A percentile compares a stretch with the other conserved stretches of the same genome.
phyloP scores from a whole-genome alignment of 768 basidiomycete genomes.

The Hypholoma sublateritium region DNA sequence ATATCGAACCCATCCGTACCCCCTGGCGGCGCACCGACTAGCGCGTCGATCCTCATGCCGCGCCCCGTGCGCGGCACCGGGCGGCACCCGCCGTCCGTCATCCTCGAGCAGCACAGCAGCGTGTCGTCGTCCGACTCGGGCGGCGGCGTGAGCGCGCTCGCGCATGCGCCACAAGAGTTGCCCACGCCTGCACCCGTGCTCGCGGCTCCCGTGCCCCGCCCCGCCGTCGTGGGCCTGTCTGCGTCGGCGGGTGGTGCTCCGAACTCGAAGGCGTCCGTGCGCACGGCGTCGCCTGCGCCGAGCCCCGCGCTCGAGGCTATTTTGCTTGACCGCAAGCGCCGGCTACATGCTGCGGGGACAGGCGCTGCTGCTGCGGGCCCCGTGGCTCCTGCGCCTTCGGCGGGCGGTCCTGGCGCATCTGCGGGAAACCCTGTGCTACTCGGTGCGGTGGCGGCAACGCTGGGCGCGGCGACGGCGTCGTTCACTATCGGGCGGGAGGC shows the following conservation, averaged over 20 bases:
- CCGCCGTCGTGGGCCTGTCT: background rate
- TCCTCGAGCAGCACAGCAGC: conserved; percentile 29
- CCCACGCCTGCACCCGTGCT: background rate
- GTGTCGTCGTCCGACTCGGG: conserved; percentile 21
- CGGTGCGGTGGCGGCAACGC: background rate
- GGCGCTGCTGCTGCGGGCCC: conserved; percentile 14
- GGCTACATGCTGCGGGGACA: conserved; percentile 34
- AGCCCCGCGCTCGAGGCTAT: conserved; percentile 61
- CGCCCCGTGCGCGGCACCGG: conserved; percentile 14
- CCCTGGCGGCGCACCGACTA: background rate
- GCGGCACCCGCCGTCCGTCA: conserved; percentile 19
- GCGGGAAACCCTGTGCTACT: background rate
- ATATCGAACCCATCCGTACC: background rate
- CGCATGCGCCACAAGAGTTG: background rate
- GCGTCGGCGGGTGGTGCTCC: background rate
- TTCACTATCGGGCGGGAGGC: background rate
- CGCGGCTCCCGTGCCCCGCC: background rate
- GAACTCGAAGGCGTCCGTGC: conserved; percentile 5
- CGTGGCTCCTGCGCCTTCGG: background rate
- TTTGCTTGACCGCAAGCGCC: conserved; percentile 63
- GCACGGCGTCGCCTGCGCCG: conserved; percentile 45
- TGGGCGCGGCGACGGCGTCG: background rate
- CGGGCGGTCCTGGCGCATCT: background rate
- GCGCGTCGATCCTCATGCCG: conserved; percentile 19
- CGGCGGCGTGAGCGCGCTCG: background rate